Base-by-base conservation (phyloP, 768 basidiomycete genomes). In the Kwoniella sp. region DNA sequence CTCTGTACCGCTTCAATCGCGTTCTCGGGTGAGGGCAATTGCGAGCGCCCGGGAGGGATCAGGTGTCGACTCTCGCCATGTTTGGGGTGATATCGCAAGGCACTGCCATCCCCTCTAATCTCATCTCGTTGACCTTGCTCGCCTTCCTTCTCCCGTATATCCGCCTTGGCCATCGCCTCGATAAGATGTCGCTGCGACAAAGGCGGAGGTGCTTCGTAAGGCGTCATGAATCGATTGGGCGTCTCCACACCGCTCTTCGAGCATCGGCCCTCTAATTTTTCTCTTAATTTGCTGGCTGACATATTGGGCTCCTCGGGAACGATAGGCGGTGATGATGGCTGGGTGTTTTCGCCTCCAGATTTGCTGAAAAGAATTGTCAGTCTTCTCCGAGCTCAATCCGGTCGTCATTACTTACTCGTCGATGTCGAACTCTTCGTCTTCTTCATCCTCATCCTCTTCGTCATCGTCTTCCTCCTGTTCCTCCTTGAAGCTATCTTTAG, bases 401-500 rank as follows among this genome's bases (percentile, higher is more conserved):
- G n/a, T n/a, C n/a, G n/a, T n/a, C n/a, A n/a, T n/a, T 2, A 72
- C 74, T 63, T 41, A 75, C 74, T 96, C 92, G 63, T 95, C 88
- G 46, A 98, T 98, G 73, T 99, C 95, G 74, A 84, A 96, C 63
- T 81, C 82, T 68, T 89, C 87, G 31, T 82, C 80, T 25, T 88
- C 83, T 23, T 84, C 83, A 5, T 83, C 79, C 14, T 77, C 78
- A 0, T 76, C 77, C 2, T 78, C 77, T 3, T 76, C 76, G 2
- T 73, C 73, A 2, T 58, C 79, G 19, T 80, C 77, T 5, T 67
- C 63, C 10, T 37, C 52, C 5, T 64, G 71, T 22, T 43, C 69
- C 23, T 59, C 46, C 34, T 59, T 45, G 19, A 46, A 55, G n/a
- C 59, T 69, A 15, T 46, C 31, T 1, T 26, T 43, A 19, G 19